Percentiles rank a stretch among this genome's conserved stretches.
These are phyloP conservation scores for Astragalus glycyphyllos DNA, from an alignment of 306 rosid genomes.

Conservation along the genomic window DNA sequence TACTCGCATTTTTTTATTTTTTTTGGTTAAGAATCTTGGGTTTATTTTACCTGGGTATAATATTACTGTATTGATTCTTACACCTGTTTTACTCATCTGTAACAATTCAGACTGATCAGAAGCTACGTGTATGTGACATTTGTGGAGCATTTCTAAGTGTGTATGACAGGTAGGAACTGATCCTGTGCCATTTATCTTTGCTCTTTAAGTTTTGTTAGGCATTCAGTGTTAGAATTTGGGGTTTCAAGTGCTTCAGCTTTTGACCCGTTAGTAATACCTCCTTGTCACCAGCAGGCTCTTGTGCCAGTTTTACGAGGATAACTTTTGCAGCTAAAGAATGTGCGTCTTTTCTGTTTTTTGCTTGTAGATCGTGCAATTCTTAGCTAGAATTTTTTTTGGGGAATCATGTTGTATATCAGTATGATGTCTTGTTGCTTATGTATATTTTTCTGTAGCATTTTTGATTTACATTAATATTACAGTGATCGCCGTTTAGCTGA, in stretches of 20 bases:
- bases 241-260: conserved; percentile 94
- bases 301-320: conserved; percentile 99
- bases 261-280: conserved; percentile 98
- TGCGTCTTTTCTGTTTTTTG: conserved; percentile 96
- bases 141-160: conserved; percentile 99
- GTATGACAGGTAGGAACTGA: conserved; percentile 85
- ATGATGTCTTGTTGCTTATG: conserved; percentile 36
- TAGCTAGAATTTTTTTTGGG: conserved; percentile 66
- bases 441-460: conserved; percentile 42
- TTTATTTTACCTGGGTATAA: conserved; percentile 2
- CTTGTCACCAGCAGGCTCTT: conserved; percentile 99
- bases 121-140: conserved; percentile 97
- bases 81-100: conserved; percentile 37
- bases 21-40: neutral
- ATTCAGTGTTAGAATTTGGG: conserved; percentile 77
- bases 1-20: neutral
- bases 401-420: conserved; percentile 46
- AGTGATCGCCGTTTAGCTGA: conserved; percentile 99
- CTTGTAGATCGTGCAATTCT: conserved; percentile 86
- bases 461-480: conserved; percentile 54
- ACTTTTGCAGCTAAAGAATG: conserved; percentile 99
- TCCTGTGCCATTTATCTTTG: conserved; percentile 23
- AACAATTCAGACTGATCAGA: conserved; percentile 92
- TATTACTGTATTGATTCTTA: conserved; percentile 29
- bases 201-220: conserved; percentile 55